Percentiles rank a stretch among this genome's conserved stretches.
Conservation (phyloP, 2,329 filamentous ascomycete species). For the Macrophomina pseudophaseolina region DNA sequence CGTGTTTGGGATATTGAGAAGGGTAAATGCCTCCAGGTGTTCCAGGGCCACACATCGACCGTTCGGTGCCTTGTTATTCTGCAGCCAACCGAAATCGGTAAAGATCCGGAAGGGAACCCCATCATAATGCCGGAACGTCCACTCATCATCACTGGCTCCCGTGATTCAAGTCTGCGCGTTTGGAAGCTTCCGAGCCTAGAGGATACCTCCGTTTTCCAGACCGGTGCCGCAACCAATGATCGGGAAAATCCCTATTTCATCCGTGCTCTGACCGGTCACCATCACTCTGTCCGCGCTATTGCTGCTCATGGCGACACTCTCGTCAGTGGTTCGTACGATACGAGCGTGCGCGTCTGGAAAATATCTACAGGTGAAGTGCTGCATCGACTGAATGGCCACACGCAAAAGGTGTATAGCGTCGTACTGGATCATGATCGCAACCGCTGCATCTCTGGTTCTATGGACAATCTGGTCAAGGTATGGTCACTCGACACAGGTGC, state of each 20-base stretch:
- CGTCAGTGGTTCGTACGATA: conserved; percentile 97
- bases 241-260: conserved; percentile 94
- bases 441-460: conserved; percentile 95
- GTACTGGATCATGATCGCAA: conserved; percentile 91
- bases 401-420: conserved; percentile 95
- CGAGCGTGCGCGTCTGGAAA: conserved; percentile 88
- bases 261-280: conserved; percentile 82
- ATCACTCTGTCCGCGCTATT: conserved; percentile 93
- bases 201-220: conserved; percentile 79
- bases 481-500: conserved; percentile 90
- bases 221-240: conserved; percentile 72
- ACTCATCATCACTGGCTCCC: conserved; percentile 94
- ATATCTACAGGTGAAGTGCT: conserved; percentile 92
- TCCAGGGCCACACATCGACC: conserved; percentile 96
- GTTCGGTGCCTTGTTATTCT: conserved; percentile 95
- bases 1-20: conserved; percentile 98
- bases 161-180: conserved; percentile 90
- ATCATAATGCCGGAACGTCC: conserved; percentile 94
- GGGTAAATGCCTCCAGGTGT: conserved; percentile 90
- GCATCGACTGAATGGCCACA: conserved; percentile 84
- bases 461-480: conserved; percentile 98
- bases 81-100: conserved; percentile 80
- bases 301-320: conserved; percentile 92
- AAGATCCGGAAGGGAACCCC: conserved; percentile 70
- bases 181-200: conserved; percentile 89